Conservation (phyloP, 2,329 filamentous ascomycete genomes). For the Nakataea oryzae region DNA sequence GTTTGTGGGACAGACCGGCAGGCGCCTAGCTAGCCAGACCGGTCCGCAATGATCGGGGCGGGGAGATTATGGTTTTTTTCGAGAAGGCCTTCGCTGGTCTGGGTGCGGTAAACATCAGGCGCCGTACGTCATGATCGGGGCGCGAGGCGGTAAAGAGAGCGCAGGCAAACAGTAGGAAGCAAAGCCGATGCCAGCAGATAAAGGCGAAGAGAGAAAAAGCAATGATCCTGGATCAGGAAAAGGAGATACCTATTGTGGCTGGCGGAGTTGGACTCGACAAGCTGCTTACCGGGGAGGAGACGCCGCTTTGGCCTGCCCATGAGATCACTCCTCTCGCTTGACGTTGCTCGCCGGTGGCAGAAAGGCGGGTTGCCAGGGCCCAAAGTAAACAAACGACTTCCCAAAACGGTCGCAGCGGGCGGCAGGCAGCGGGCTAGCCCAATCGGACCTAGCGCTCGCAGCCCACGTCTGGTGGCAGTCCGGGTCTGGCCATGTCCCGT, state of each 20-base stretch:
- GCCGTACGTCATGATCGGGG: neutral
- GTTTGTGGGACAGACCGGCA: neutral
- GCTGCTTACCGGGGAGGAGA: neutral
- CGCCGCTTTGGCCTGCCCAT: neutral
- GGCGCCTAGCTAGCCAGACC: neutral
- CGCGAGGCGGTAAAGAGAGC: neutral
- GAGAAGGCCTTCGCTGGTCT: neutral
- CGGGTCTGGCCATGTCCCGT: neutral
- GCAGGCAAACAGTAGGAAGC: neutral
- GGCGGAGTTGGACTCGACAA: neutral
- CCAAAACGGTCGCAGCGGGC: neutral
- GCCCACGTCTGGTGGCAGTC: neutral
- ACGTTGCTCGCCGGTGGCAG: neutral
- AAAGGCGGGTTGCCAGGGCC: constrained; percentile 3
- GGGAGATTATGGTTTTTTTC: neutral
- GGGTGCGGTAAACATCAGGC: neutral
- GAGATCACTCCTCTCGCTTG: neutral
- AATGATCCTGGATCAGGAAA: neutral
- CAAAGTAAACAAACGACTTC: constrained; percentile 3
- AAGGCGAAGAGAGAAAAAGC: neutral
- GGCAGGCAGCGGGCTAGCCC: neutral
- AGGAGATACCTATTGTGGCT: neutral
- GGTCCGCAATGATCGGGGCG: neutral
- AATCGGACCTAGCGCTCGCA: neutral
- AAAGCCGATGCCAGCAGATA: neutral